Evolutionary conservation across 2,329 filamentous ascomycete genomes (phyloP), one percentile per base, ranked within the genome.

Genomic region (Penicillium sp.): DNA sequence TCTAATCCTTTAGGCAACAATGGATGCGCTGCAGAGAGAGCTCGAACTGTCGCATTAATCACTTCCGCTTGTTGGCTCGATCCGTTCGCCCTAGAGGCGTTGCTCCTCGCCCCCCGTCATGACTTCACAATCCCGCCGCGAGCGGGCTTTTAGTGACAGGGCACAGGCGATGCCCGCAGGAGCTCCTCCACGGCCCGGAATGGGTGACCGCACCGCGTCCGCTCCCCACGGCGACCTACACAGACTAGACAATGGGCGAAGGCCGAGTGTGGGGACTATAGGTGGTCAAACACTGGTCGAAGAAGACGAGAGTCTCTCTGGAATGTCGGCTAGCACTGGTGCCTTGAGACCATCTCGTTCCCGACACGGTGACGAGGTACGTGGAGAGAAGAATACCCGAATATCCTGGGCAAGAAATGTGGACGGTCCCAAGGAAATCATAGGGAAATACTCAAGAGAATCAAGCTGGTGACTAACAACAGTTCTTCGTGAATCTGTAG

Each of bases 171-270:
- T 58, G 50, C 45, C 59, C n/a, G 52, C 51, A 45, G 53, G 57
- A 49, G 45, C 64, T 45, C 62, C 61, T 29, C 61, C 63, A 49
- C 65, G 70, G 31, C 70, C 71, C 23, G 57, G 61, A 13, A 64
- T 73, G 31, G 67, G 62, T 38, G 61, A 51, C 47, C 65, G 71
- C 49, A 73, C 71, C 9, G 56, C 61, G 46, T 74, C 72, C 31
- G 69, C 70, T 24, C 70, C 71, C 1, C 56, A 58, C 24, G 70
- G 65, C 21, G 67, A 52, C 39, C 44, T 71, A 51, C 55, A 67
- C 48, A 63, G 63, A 55, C 49, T 68, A 15, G 62, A 67, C 49
- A 51, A 60, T 18, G 62, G 47, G 51, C 59, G 57, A 41, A 59
- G 56, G 23, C 57, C 56, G 48, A 61, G 55, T 9, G 39, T 51